Base-by-base conservation (phyloP, 2,329 filamentous ascomycete genomes). In the Cladosporium sphaerospermum region DNA sequence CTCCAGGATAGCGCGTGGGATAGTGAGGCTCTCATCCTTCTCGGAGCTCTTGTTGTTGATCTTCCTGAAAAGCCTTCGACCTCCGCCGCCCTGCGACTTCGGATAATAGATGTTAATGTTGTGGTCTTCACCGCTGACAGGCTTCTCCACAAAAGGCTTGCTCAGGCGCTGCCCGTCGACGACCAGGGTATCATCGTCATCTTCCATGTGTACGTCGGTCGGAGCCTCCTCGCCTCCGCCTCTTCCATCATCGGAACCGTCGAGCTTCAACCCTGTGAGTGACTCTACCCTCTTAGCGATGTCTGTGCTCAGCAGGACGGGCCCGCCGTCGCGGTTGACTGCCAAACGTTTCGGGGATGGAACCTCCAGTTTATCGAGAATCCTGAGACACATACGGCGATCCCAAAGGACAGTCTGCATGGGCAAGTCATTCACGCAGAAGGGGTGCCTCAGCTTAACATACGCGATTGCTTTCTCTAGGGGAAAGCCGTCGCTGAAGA, bases 31-130 rank as follows among this genome's bases (percentile, higher is more conserved):
- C 13, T 86, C 80, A 55, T 96, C 86, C 64, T 86, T 95, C 69
- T 99, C 95, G 1, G 92, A 97, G 70, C 92, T 97, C 74, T 99
- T 99, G 78, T 99, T 99, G 64, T 95, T 95, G 63, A 99, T 88
- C 71, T 99, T 99, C 54, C 93, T 82, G 73, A 99, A 99, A 3
- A 99, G 80, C 61, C 92, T 88, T 54, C 95, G 81, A 23, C 90
- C 95, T 55, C 93, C 93, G 45, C 92, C 91, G 3, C 91, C 90
- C 45, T 88, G 81, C 40, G 88, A 86, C 57, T 85, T 87, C 18
- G 92, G 89, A 65, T 95, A 97, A 73, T 97, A 99, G 53, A 99
- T 96, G 71, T 95, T 87, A 63, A 99, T 96, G 68, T 99, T 99
- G 73, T 99, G 93, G 65, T 99, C 92, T 71, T 99, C 93, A 33